Conservation (phyloP, 768 basidiomycete genomes). For the Terana coerulea region DNA sequence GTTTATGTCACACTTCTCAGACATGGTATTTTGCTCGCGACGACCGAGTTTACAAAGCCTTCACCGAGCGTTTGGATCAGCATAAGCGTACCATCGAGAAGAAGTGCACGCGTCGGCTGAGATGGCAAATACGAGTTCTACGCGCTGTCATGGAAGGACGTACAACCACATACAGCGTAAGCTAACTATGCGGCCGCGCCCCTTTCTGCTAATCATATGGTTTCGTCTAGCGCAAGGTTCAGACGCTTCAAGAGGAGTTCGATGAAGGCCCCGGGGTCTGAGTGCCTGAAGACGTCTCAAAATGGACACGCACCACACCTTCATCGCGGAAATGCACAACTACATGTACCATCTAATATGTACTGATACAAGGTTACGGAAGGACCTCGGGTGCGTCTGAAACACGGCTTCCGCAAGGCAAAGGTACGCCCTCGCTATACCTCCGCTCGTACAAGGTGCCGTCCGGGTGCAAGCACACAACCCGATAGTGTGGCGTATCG, state of each 20-base stretch:
- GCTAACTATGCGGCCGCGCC: constrained; percentile 23
- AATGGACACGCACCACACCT: too few species aligned
- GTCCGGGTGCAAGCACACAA: constrained; percentile 21
- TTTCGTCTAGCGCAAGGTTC: constrained; percentile 52
- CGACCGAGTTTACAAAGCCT: constrained; percentile 76
- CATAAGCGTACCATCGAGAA: constrained; percentile 41
- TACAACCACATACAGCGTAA: constrained; percentile 59
- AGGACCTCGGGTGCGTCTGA: too few species aligned
- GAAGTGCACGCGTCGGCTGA: constrained; percentile 51
- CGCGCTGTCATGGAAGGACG: constrained; percentile 64
- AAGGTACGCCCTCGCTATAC: too few species aligned
- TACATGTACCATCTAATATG: background rate
- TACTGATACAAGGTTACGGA: background rate
- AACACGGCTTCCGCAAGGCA: too few species aligned
- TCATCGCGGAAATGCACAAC: background rate
- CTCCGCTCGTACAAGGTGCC: constrained; percentile 28
- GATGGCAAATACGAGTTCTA: constrained; percentile 68
- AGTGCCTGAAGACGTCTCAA: background rate
- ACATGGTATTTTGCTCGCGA: constrained; percentile 94
- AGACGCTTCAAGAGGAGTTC: constrained; percentile 54
- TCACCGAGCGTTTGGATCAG: constrained; percentile 39
- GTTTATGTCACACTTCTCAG: constrained; percentile 32
- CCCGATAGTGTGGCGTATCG: constrained; percentile 27
- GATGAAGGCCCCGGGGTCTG: constrained; percentile 44
- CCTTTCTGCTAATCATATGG: background rate